phyloP scores from a whole-genome alignment of 805 yeast genomes.

The Zygotorulaspora florentina region DNA sequence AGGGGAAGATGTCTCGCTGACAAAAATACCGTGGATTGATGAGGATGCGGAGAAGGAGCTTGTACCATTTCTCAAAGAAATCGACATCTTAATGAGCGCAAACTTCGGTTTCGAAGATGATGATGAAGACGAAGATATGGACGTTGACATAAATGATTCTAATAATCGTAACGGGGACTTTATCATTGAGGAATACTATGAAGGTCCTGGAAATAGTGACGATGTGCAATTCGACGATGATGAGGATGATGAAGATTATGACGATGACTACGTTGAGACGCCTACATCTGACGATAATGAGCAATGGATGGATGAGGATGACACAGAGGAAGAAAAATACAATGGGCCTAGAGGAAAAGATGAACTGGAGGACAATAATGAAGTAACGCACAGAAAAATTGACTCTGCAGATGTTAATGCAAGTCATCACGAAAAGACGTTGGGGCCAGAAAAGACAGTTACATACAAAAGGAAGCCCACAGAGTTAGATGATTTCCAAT shows the following conservation, averaged over 20 bases:
- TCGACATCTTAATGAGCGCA: constrained; percentile 31
- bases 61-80: constrained; percentile 26
- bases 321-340: constrained; percentile 8
- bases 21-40: constrained; percentile 30
- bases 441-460: constrained; percentile 3
- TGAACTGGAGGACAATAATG: constrained; percentile 7
- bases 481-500: constrained; percentile 30
- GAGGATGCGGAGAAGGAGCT: constrained; percentile 17
- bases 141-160: constrained; percentile 11
- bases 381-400: constrained; percentile 5
- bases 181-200: constrained; percentile 22
- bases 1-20: constrained; percentile 28
- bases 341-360: constrained; percentile 7
- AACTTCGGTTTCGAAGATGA: constrained; percentile 34
- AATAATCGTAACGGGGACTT: constrained; percentile 14
- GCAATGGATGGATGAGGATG: constrained; percentile 15
- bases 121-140: constrained; percentile 27
- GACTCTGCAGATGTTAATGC: constrained; percentile 7
- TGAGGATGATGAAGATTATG: constrained; percentile 12
- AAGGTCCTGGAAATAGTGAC: constrained; percentile 14
- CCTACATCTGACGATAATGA: constrained; percentile 8
- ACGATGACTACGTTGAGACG: constrained; percentile 6
- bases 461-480: constrained; percentile 28
- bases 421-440: constrained; percentile 1
- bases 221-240: constrained; percentile 13